Evolutionary conservation across 202 grass and related monocot genomes (phyloP), one percentile per base, ranked within the genome.

Genomic region (Tripidium arundinaceum): DNA sequence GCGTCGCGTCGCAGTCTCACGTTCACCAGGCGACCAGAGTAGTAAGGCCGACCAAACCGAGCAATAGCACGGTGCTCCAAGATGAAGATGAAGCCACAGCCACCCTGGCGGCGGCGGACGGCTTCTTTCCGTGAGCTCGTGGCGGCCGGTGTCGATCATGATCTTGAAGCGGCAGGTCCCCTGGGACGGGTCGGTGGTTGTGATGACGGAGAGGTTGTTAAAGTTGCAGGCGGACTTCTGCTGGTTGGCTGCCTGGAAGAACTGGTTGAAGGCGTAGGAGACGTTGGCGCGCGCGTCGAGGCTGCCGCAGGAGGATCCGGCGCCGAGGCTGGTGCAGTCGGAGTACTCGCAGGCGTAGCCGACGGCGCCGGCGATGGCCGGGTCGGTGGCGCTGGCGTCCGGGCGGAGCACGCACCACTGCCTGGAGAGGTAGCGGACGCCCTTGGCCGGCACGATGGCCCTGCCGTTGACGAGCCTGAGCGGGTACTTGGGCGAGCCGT

Each of bases 181-280:
- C 27, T 61, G 79, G 1, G 96, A 96, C 5, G 96, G 96, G 68
- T 99, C 90, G 14, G 84, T 88, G 46, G 79, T 88, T 61, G 88
- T 89, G 76, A 90, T 68, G 25, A 78, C 14, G 34, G 96, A 91
- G 63, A 98, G 81, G 84, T 83, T 89, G 61, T 88, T 84, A 80
- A 96, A 99, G 19, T 1, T 28, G 55, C 96, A 99, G 0, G 96
- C 21, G 0, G 49, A 75, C 79, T 96, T 99, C 73, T 58, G 66
- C 83, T 99, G 96, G 81, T 64, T 78, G 45, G 72, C 74, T 2
- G 40, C 70, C 92, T 99, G 96, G 79, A 86, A 99, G 73, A 79
- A 95, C 85, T 99, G 84, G 84, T 95, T 99, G 83, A 99, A 95
- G 0, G 92, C 86, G 68, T 99, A 99, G 4, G 96, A 95, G 31